Conservation (phyloP, 805 yeast species). For the Kluyveromyces lactis region DNA sequence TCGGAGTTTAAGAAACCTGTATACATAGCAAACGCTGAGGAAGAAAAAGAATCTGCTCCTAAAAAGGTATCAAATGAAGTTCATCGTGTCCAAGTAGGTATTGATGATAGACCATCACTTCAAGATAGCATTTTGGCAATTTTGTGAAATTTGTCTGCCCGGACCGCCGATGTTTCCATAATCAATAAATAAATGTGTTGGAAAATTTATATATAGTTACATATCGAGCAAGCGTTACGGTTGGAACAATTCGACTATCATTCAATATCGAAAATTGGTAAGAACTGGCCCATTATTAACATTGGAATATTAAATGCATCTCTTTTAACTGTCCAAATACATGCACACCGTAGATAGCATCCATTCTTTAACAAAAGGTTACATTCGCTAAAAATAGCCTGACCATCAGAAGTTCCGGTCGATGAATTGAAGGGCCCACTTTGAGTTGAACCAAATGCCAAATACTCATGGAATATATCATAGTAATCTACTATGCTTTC, state of each 20-base stretch:
- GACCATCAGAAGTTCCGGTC: constrained; percentile 9
- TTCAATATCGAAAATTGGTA: constrained; percentile 45
- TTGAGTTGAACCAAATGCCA: constrained; percentile 44
- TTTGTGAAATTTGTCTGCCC: constrained; percentile 10
- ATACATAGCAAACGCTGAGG: constrained; percentile 24
- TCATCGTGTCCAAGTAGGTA: constrained; percentile 20
- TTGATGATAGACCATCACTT: constrained; percentile 15
- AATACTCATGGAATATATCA: constrained; percentile 50
- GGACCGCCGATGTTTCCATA: too few relatives aligned
- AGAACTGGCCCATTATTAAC: constrained; percentile 73
- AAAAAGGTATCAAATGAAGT: not conserved
- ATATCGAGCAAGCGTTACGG: too few relatives aligned
- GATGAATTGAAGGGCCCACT: constrained; percentile 5
- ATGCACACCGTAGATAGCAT: constrained; percentile 51
- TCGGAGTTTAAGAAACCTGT: constrained; percentile 48
- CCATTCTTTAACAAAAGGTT: constrained; percentile 32
- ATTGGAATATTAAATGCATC: constrained; percentile 80
- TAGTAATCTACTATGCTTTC: constrained; percentile 65
- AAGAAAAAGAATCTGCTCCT: not conserved
- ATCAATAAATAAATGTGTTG: not conserved
- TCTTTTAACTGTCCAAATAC: constrained; percentile 79
- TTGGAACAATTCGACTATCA: too few relatives aligned
- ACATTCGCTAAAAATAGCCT: constrained; percentile 28
- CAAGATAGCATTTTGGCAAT: constrained; percentile 26
- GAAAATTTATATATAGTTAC: too few relatives aligned